These are phyloP conservation scores for Pterula multifida DNA, from an alignment of 1,284 basidiomycete species.

Conservation along the genomic window DNA sequence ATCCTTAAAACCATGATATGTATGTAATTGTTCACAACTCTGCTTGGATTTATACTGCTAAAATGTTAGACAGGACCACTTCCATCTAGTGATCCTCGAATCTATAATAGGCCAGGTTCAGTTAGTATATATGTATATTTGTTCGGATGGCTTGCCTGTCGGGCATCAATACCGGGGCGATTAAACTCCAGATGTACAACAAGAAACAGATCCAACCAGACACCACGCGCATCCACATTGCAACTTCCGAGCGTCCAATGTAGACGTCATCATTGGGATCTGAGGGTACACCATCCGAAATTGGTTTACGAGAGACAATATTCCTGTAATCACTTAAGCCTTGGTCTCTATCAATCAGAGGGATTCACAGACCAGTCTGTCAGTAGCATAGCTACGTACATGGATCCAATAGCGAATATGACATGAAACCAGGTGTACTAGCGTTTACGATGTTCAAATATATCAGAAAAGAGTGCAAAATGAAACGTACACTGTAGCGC, in stretches of 20 bases:
- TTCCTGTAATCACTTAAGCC: conserved; percentile 39
- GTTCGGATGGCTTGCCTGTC: conserved; percentile 61
- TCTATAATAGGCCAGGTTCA: too few species aligned
- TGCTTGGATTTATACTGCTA: too few species aligned
- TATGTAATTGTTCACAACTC: too few species aligned
- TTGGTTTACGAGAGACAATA: conserved; percentile 45
- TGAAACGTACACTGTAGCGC: conserved; percentile 76
- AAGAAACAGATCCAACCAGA: conserved; percentile 91
- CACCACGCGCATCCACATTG: conserved; percentile 99
- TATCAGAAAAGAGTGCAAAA: conserved; percentile 1
- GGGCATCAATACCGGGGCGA: conserved; percentile 85
- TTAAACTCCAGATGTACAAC: conserved; percentile 82
- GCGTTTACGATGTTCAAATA: neutral
- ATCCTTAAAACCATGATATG: too few species aligned
- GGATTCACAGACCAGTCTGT: conserved; percentile 86
- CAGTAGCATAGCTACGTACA: conserved; percentile 98
- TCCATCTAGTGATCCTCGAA: too few species aligned
- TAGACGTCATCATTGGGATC: conserved; percentile 70
- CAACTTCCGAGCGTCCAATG: conserved; percentile 89
- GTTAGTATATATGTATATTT: too few species aligned
- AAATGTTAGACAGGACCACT: too few species aligned
- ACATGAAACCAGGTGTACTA: conserved; percentile 98
- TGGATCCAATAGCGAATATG: conserved; percentile 91
- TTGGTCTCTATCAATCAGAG: conserved; percentile 5
- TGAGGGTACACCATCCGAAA: conserved; percentile 22